Percentiles rank a stretch among this genome's conserved stretches.
Conservation (phyloP, 331 rosid genomes). For the Malus hybrid region DNA sequence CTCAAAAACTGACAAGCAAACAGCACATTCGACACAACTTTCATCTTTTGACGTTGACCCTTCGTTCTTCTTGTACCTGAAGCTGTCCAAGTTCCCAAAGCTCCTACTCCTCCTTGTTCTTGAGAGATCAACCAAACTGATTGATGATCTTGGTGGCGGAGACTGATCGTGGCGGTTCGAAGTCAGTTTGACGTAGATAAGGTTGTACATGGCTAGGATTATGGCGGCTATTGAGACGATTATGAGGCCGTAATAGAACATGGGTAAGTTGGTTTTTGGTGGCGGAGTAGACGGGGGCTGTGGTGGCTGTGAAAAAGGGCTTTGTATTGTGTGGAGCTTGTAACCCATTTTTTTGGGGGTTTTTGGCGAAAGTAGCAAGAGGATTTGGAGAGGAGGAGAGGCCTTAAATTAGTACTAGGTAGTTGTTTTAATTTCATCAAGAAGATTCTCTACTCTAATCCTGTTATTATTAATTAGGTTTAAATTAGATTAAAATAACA, state of each 20-base stretch:
- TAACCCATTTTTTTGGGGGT: not conserved
- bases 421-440: not conserved
- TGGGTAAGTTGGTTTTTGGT: slow-evolving; percentile 32
- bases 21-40: slow-evolving; percentile 45
- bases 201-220: slow-evolving; percentile 51
- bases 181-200: slow-evolving; percentile 42
- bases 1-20: slow-evolving; percentile 74
- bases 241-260: slow-evolving; percentile 63
- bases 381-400: not conserved
- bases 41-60: not conserved
- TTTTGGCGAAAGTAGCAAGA: not conserved
- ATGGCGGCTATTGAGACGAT: slow-evolving; percentile 53
- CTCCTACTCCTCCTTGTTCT: slow-evolving; percentile 14
- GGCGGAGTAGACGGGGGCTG: slow-evolving; percentile 25
- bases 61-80: slow-evolving; percentile 50
- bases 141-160: not conserved
- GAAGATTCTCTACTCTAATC: not conserved
- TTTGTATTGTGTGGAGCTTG: not conserved
- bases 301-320: slow-evolving; percentile 12
- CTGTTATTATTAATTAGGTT: not conserved
- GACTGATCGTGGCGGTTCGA: slow-evolving; percentile 12
- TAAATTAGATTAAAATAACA: slow-evolving; percentile 1
- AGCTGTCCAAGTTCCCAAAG: slow-evolving; percentile 40
- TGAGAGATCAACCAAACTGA: not conserved
- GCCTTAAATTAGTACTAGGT: not conserved